Evolutionary conservation across 495 filamentous ascomycete species (phyloP).

Genomic region (Penicillium maclennaniae): DNA sequence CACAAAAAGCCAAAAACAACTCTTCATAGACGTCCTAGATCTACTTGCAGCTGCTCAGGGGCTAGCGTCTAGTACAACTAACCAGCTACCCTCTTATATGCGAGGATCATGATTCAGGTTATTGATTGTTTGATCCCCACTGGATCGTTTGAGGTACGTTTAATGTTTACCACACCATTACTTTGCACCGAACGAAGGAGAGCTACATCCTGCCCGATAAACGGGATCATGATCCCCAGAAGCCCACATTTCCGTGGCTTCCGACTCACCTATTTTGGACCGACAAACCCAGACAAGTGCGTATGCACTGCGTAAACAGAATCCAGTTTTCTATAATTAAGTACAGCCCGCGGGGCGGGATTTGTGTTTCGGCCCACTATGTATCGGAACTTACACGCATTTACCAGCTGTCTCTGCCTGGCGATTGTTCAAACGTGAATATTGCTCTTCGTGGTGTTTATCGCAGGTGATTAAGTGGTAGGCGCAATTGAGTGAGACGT

Average conservation of each 20-base stretch:
- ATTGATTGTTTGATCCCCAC: too few species aligned
- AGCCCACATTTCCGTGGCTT: not conserved
- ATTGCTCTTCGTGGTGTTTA: not conserved
- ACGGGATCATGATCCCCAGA: not conserved
- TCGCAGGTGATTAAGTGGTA: not conserved
- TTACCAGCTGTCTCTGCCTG: not conserved
- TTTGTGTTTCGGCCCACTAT: constrained; percentile 14
- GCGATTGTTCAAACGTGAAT: not conserved
- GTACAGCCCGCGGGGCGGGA: constrained; percentile 3
- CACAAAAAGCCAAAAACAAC: too few species aligned
- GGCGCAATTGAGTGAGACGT: not conserved
- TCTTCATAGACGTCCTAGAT: too few species aligned
- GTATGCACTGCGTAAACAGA: constrained; percentile 4
- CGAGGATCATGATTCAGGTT: too few species aligned
- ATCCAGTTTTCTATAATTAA: constrained; percentile 15
- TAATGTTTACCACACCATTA: too few species aligned
- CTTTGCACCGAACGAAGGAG: too few species aligned
- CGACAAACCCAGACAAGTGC: not conserved
- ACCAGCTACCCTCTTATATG: too few species aligned
- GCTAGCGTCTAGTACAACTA: too few species aligned
- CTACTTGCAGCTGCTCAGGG: too few species aligned
- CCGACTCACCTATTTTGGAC: not conserved
- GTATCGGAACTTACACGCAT: constrained; percentile 6
- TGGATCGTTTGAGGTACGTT: too few species aligned
- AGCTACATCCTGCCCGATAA: not conserved